A percentile compares a stretch with the other conserved stretches of the same genome.
These are phyloP conservation scores for Fusarium anguioides DNA, from an alignment of 2,329 filamentous ascomycete genomes.

Conservation along the genomic window DNA sequence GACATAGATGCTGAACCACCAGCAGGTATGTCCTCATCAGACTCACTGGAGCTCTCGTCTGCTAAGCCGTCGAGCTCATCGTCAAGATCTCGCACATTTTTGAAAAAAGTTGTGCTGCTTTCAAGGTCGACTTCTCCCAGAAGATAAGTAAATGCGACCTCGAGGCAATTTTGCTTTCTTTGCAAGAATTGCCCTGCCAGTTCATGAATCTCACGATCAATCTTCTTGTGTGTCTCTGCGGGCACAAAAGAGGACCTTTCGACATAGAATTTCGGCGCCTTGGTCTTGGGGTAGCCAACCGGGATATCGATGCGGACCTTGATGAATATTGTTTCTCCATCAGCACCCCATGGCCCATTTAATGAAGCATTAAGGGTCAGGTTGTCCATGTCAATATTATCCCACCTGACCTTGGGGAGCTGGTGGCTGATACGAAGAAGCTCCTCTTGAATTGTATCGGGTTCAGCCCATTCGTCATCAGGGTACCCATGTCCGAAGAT, in stretches of 20 bases:
- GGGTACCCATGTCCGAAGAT: slow-evolving; percentile 64
- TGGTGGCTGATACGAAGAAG: slow-evolving; percentile 70
- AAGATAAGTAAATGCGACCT: slow-evolving; percentile 71
- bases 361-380: slow-evolving; percentile 69
- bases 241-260: slow-evolving; percentile 73
- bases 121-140: slow-evolving; percentile 72
- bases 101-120: slow-evolving; percentile 69
- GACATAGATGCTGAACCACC: slow-evolving; percentile 70
- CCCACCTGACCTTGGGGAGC: slow-evolving; percentile 72
- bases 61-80: slow-evolving; percentile 66
- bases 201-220: slow-evolving; percentile 67
- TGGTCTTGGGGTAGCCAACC: slow-evolving; percentile 66
- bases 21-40: slow-evolving; percentile 68
- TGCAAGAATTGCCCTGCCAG: slow-evolving; percentile 66
- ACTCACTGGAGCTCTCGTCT: slow-evolving; percentile 87
- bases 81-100: slow-evolving; percentile 72
- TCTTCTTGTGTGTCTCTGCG: slow-evolving; percentile 61
- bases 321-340: slow-evolving; percentile 68
- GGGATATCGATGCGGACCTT: slow-evolving; percentile 72
- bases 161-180: slow-evolving; percentile 70
- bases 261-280: slow-evolving; percentile 68
- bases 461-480: slow-evolving; percentile 69
- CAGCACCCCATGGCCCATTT: slow-evolving; percentile 71
- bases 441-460: slow-evolving; percentile 73
- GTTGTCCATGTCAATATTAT: slow-evolving; percentile 72